Evolutionary conservation across 169 alveolate species (phyloP), one percentile per base, ranked within the genome.

Genomic region (Cryptosporidium sp.): DNA sequence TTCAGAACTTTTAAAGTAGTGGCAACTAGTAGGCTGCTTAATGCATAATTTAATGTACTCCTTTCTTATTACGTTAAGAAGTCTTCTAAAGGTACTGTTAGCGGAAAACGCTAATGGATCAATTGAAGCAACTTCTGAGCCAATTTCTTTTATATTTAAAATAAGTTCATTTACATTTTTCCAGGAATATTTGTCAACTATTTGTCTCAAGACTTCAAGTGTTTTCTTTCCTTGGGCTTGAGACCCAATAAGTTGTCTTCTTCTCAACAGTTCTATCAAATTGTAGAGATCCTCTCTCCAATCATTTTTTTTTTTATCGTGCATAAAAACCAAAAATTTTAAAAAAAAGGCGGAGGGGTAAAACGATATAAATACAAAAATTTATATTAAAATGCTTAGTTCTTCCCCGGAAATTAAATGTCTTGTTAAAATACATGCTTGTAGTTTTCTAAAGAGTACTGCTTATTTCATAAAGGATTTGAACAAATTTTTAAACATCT

Each of bases 91-190:
- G 14, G 75, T 65, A 3, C 31, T 65, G 26, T 67, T 43, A 41
- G 62, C 89, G 8, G 75, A 62, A 62, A 80, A 80, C 43, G 89
- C 89, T 29, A 62, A 29, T 4, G 89, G 89, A 65, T 80, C 89
- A 21, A 80, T 65, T 9, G 68, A 9, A 9, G 74, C 29, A n/a
- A 80, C 70, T 39, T 80, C 89, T 18, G 45, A 62, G 18, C 89
- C 75, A 8, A 80, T 39, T 10, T 59, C 75, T 41, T 67, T 37
- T 5, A 80, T 80, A 33, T 26, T 59, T 9, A 3, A 4, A 29
- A 59, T 59, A 10, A 80, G 62, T 23, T 80, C 89, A 48, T 62
- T 29, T 21, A 50, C 75, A 65, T 43, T 80, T 80, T 80, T 80
- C 89, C 89, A 80, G 6, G 89, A 3, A 16, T 62, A 59, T 26